Evolutionary conservation across 2,329 filamentous ascomycete species (phyloP), one percentile per base, ranked within the genome.

Genomic region (Amphichorda felina): DNA sequence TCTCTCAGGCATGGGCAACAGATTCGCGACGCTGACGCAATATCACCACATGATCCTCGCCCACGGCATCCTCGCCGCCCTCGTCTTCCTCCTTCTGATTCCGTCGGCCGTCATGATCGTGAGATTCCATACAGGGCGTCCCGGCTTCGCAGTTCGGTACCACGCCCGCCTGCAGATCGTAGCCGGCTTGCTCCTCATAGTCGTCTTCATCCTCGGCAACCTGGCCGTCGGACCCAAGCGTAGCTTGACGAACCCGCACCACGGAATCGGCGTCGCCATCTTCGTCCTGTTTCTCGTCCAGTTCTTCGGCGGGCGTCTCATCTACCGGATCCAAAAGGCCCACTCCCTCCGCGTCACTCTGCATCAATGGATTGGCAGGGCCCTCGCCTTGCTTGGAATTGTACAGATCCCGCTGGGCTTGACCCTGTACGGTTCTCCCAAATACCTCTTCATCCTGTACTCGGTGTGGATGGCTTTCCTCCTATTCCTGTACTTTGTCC

Each of bases 361-460:
- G 29, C 91, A 98, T 60, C 82, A 88, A 52, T 95, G 91, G 86
- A 61, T 83, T 14, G 91, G 91, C 14, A 70, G 88, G 38, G 63
- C 73, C 1, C 75, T 89, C 47, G 81, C 83, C 3, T 59, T 96
- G 14, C 65, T 98, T 4, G 91, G 85, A 1, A 78, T 96, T 44
- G 72, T 79, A 4, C 91, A 98, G 53, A 75, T 98, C 9, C 82
- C 91, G 0, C 68, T 98, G 1, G 91, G 91, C 0, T 66, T 98
- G 32, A 88, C 88, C 0, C 67, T 98, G 2, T 98, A 95, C 50
- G 91, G 91, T 5, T 94, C 88, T 21, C 89, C 91, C 5, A 76
- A 81, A 49, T 74, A 72, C 26, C 69, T 88, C 4, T 98, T 96
- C 54, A 77, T 98, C 35, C 64, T 96, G 4, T 98, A 82, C 50